Base-by-base conservation (phyloP, 176 grass and related monocot species). In the Ampelocalamus luodianensis region DNA sequence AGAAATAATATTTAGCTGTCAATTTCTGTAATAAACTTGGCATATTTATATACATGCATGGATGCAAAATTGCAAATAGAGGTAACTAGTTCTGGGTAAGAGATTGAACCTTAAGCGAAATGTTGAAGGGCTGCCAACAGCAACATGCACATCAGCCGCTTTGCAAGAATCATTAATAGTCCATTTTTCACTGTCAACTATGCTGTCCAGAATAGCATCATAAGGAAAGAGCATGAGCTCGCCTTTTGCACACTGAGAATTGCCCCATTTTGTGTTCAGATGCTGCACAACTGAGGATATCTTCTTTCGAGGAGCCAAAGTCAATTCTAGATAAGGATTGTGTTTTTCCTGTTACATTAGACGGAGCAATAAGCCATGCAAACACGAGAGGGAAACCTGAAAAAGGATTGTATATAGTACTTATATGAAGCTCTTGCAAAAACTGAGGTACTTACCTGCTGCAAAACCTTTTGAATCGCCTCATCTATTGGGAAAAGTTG, bases 261-360 rank as follows among this genome's bases (percentile, higher is more conserved):
- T 80, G 45, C 85, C 89, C 96, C 96, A 99, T 89, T 99, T 99
- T 78, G 87, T 83, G 65, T 86, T 89, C 45, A 99, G 75, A 86
- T 99, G 96, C 79, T 94, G 94, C 82, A 99, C 84, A 83, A 99
- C 85, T 82, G 97, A 99, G 60, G 97, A 96, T 67, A 99, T 94
- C 85, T 94, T 99, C 88, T 99, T 99, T 73, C 89, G 78, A 67
- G 86, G 89, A 85, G 90, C 77, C 83, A 99, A 66, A 88, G 76
- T 96, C 82, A 99, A 87, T 86, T 99, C 97, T 77, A 99, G 82
- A 68, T 91, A 94, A 65, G 93, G 97, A 55, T 94, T 99, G 75
- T 85, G 93, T 39, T 92, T 85, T 72, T 91, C 87, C 97, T 99
- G 90, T 76, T 27, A 90, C 32, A 86, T 80, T 59, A 74, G 68